Base-by-base conservation (phyloP, 1,284 basidiomycete genomes). In the Puccinia hordei region DNA sequence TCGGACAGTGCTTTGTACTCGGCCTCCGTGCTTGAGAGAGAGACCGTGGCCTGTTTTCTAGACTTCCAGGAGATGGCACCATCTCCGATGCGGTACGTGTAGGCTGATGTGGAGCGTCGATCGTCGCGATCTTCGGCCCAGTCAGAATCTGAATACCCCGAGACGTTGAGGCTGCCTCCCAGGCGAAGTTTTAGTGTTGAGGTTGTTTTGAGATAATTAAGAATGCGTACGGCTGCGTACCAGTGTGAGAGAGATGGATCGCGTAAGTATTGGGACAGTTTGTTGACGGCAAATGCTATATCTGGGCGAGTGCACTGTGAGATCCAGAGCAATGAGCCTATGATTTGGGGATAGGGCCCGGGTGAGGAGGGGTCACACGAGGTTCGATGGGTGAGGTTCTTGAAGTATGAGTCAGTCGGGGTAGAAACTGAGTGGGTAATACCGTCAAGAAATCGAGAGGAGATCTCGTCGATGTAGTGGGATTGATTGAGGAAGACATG, bases 81-180 rank as follows among this genome's bases (percentile, higher is more conserved):
- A 9, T 30, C 55, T 5, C 55, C 38, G 12, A 41, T 41, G 4
- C 12, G 38, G 38, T 41, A 41, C 6, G 55, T 24, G 30, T 59
- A 59, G 4, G n/a, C 55, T 30, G 55, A 24, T 4, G 55, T 59
- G 6, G 15, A 59, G 5, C 55, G 4, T 4, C 55, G 55, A 15
- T 41, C 38, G 12, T 41, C 38, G 38, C 55, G 15, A 30, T 59
- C 55, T 59, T 59, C 55, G 9, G 55, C 55, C 55, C 55, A 59
- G 15, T 59, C 55, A 15, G 55, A 59, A 59, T 59, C 55, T n/a
- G 55, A 59, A 30, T 59, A 59, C 9, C 55, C 55, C 9, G 55
- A 59, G 15, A 4, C 4, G 55, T n/a, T 9, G 15, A 30, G 55
- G 15, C 5, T 5, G 4, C 55, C 55, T 6, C 55, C 55, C 4